These are phyloP conservation scores for Gossypium aridum DNA, from an alignment of 441 rosid species.

Conservation along the genomic window DNA sequence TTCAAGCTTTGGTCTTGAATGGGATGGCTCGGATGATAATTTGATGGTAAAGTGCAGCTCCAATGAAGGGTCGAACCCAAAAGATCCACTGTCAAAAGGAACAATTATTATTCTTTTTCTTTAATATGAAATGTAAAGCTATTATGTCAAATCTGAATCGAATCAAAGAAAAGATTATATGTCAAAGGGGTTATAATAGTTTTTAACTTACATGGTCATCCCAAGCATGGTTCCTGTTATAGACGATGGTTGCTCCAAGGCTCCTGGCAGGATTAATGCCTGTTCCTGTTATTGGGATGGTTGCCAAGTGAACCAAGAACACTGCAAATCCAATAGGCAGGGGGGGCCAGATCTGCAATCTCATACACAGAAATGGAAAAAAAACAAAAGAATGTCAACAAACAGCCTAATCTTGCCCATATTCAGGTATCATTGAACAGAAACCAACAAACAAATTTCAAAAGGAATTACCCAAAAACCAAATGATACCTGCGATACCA, in stretches of 20 bases:
- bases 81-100: neutral
- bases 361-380: neutral
- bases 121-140: neutral
- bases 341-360: conserved; percentile 36
- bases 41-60: too few relatives aligned
- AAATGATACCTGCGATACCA: too few relatives aligned
- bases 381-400: too few relatives aligned
- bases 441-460: too few relatives aligned
- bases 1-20: too few relatives aligned
- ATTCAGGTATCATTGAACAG: too few relatives aligned
- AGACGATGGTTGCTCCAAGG: conserved; percentile 46
- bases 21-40: too few relatives aligned
- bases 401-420: too few relatives aligned
- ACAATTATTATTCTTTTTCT: neutral
- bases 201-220: conserved; percentile 28
- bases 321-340: conserved; percentile 47
- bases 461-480: too few relatives aligned
- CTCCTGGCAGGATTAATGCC: conserved; percentile 53
- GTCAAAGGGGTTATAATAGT: neutral
- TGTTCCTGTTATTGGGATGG: conserved; percentile 46
- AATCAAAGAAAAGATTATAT: neutral
- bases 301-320: conserved; percentile 48
- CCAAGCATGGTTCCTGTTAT: conserved; percentile 40
- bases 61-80: too few relatives aligned
- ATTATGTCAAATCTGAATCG: neutral